phyloP scores from a whole-genome alignment of 2,329 filamentous ascomycete genomes.

The Nemania bipapillata region DNA sequence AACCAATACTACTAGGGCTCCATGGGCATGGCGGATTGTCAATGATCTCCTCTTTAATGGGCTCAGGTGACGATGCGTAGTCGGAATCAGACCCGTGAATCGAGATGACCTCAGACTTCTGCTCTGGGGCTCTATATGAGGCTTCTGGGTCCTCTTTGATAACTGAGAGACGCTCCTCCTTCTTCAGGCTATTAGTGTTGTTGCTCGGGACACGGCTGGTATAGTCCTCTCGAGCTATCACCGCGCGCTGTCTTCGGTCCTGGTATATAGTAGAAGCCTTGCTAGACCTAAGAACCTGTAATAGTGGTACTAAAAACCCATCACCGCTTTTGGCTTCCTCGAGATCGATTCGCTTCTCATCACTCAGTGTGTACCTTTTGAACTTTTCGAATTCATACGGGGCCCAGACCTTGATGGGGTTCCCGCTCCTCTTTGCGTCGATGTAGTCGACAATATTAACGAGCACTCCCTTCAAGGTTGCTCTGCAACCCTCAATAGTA shows the following conservation, averaged over 20 bases:
- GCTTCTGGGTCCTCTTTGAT: slow-evolving; percentile 22
- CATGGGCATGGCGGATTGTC: slow-evolving; percentile 11
- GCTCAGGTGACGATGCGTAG: slow-evolving; percentile 11
- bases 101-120: slow-evolving; percentile 27
- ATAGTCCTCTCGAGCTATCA: slow-evolving; percentile 7
- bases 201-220: neutral
- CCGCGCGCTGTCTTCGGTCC: neutral
- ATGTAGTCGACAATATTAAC: slow-evolving; percentile 50
- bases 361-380: slow-evolving; percentile 37
- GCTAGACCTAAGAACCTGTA: slow-evolving; percentile 27
- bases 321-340: slow-evolving; percentile 33
- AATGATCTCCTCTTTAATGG: slow-evolving; percentile 13
- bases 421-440: slow-evolving; percentile 38
- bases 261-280: neutral
- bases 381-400: slow-evolving; percentile 40
- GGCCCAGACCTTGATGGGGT: slow-evolving; percentile 42
- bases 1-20: slow-evolving; percentile 17
- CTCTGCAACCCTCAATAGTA: slow-evolving; percentile 38
- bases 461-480: slow-evolving; percentile 40
- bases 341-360: slow-evolving; percentile 36
- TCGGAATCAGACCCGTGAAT: slow-evolving; percentile 32
- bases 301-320: slow-evolving; percentile 39
- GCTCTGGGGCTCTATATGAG: neutral
- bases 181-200: neutral
- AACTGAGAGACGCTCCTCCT: neutral